Evolutionary conservation across 2,329 filamentous ascomycete genomes (phyloP).

Genomic region (Trichoderma citrinoviride): DNA sequence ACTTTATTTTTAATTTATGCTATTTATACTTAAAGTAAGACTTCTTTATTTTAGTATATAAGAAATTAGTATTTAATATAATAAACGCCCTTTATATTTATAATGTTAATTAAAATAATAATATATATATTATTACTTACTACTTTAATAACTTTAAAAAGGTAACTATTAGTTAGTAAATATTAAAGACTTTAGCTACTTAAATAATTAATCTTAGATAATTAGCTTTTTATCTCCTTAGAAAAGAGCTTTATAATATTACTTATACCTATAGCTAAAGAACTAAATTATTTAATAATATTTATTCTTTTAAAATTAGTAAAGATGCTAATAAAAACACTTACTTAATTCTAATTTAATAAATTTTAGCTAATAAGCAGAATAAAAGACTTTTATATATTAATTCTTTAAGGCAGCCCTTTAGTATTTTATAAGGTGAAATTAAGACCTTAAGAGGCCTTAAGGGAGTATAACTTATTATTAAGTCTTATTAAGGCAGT

Average conservation of each 20-base stretch:
- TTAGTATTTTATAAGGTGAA: constrained; percentile 10
- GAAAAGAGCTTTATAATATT: neutral
- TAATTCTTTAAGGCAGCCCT: neutral
- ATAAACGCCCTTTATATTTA: constrained; percentile 20
- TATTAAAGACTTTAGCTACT: neutral
- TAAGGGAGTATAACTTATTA: constrained; percentile 20
- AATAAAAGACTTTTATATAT: neutral
- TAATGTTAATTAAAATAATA: constrained; percentile 12
- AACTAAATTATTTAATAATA: neutral
- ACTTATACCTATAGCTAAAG: neutral
- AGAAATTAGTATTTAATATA: constrained; percentile 20
- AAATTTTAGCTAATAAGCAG: neutral
- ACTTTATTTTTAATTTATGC: constrained; percentile 18
- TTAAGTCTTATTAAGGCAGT: neutral
- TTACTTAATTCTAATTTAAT: neutral
- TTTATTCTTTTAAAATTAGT: neutral
- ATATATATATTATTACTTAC: neutral
- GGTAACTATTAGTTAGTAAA: neutral
- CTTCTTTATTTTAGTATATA: constrained; percentile 22
- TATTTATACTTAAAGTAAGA: neutral
- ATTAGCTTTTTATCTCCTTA: neutral
- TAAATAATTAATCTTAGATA: neutral
- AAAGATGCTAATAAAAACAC: neutral
- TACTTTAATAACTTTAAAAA: neutral
- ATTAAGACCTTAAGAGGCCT: neutral